Evolutionary conservation across 2,329 filamentous ascomycete genomes (phyloP).

Genomic region (Ophiostoma pallidulum): DNA sequence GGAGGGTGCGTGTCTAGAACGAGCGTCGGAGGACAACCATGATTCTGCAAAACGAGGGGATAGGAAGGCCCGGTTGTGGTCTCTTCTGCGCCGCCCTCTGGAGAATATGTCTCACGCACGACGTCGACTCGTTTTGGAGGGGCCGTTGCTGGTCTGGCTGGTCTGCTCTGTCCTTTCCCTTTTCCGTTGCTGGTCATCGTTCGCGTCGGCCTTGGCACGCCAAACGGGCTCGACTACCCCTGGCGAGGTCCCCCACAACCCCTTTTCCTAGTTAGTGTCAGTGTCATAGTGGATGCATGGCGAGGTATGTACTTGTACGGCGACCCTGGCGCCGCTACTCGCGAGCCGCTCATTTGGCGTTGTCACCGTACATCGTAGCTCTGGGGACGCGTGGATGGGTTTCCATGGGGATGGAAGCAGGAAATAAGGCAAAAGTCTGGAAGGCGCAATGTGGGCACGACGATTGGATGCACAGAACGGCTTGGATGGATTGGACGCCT

Average conservation of each 20-base stretch:
- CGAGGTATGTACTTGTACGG: background rate
- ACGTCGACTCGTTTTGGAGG: background rate
- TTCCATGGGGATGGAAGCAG: conserved; percentile 7
- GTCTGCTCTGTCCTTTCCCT: background rate
- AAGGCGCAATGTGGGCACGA: conserved; percentile 3
- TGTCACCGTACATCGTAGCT: background rate
- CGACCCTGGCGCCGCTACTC: background rate
- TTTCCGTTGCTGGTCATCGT: background rate
- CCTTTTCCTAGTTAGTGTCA: conserved; percentile 3
- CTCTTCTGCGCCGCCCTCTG: no score
- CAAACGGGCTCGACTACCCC: background rate
- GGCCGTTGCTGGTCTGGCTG: background rate
- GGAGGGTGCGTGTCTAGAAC: no score
- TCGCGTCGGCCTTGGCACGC: conserved; percentile 3
- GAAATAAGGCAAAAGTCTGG: background rate
- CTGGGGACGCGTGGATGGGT: conserved; percentile 6
- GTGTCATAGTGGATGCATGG: conserved; percentile 9
- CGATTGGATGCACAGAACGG: no score
- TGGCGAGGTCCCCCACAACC: conserved; percentile 10
- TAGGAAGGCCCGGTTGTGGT: no score
- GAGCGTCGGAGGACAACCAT: background rate
- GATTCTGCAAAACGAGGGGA: background rate
- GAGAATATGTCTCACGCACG: no score
- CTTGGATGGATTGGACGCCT: no score
- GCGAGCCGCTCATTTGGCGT: background rate